Base-by-base conservation (phyloP, 305 asterid genomes). In the Fraxinus albicans region DNA sequence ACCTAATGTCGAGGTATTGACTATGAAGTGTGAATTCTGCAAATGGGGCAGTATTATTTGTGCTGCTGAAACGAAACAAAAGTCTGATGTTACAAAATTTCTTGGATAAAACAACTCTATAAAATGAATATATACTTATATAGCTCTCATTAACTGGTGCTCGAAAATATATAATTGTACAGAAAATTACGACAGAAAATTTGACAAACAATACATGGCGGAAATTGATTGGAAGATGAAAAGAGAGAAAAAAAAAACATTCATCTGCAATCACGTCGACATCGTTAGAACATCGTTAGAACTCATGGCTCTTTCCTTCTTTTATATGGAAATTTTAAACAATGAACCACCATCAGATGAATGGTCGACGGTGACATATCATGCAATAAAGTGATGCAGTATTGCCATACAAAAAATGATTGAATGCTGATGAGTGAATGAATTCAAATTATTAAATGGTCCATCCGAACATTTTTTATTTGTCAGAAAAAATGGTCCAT, bases 351-450 rank as follows among this genome's bases (percentile, higher is more conserved):
- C 58, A 47, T 47, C 6, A 47, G 15, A 15, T 47, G 15, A 7
- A 19, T 21, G 70, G 70, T 60, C 12, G 78, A 79, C 35, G 47
- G 73, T 65, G 83, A 38, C 40, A 44, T 77, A 44, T 79, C 74
- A 33, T 42, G 81, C 34, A 82, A 58, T 58, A 60, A 36, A 70
- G 77, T 29, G 5, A 34, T 58, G 3, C 21, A 8, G 29, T 50
- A 58, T 60, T 7, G 8, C 29, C 3, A 19, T n/a, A 5, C 9
- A 44, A 10, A n/a, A 65, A 25, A 9, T 2, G n/a, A 65, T 9
- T 25, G 73, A 65, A 23, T 2, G 8, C n/a, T 25, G 36, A 65
- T 2, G 73, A 65, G 35, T 10, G 73, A 65, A 65, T 65, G 29
- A 9, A 65, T 65, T 65, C 73, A 23, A 12, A 65, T 25, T 7